Base-by-base conservation (phyloP, 176 grass and related monocot genomes). In the Triticum dicoccoides region DNA sequence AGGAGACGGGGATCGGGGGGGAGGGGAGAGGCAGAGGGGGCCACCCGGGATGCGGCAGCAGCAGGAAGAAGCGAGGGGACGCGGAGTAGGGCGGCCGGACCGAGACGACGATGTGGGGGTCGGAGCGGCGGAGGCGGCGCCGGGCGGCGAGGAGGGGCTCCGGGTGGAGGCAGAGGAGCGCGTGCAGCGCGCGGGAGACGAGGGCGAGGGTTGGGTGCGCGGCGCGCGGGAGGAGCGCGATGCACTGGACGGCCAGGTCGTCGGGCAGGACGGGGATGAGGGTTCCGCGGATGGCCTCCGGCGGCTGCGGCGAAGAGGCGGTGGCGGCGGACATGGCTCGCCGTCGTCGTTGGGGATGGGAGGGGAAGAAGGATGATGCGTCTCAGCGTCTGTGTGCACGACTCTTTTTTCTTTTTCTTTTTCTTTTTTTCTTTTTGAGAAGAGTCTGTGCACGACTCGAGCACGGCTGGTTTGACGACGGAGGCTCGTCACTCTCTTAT, bases 221-320 rank as follows among this genome's bases (percentile, higher is more conserved):
- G 24, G 79, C 69, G 49, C 88, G 91, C 9, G 93, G 91, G 2
- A 95, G 75, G 34, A 91, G 83, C 15, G 90, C 96, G 90, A 98
- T 84, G 91, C 92, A 94, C 33, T 91, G 86, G 25, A 95, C 11
- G 6, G 96, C 39, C 63, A 95, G 6, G 33, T 98, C 96, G 84
- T 98, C 88, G 9, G 96, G 91, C 1, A 98, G 86, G 23, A 78
- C 72, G 4, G 93, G 96, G 33, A 98, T 91, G 37, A 98, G 90
- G 82, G 73, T 85, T 3, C 93, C 86, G 76, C 25, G 86, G 73
- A 34, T 79, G 37, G 17, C 0, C 17, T 76, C 78, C 78, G 72
- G 17, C 79, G 76, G 33, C 12, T 34, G 25, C 4, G 52, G n/a
- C 58, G 65, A 11, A 2, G 70, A 45, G 35, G 77, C 33, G 18